These are phyloP conservation scores for Torulaspora pretoriensis DNA, from an alignment of 1,139 yeast genomes.

Conservation along the genomic window DNA sequence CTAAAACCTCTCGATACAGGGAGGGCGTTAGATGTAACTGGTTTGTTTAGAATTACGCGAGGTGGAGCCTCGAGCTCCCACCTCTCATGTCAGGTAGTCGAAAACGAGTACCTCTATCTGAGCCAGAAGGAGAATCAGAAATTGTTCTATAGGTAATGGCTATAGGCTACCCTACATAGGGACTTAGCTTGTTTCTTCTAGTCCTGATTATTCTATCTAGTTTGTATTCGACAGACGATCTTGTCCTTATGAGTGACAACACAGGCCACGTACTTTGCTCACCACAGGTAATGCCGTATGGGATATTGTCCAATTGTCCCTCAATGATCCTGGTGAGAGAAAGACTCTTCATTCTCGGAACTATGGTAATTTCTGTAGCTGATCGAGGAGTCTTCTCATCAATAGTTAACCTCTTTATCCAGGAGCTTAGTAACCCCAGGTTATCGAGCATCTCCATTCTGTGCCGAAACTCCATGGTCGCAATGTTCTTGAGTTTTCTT, in stretches of 20 bases:
- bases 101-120: constrained; percentile 62
- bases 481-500: constrained; percentile 38
- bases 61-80: constrained; percentile 45
- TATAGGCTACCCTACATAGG: constrained; percentile 8
- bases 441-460: constrained; percentile 75
- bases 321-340: constrained; percentile 62
- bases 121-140: constrained; percentile 50
- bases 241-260: constrained; percentile 75
- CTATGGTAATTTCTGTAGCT: constrained; percentile 78
- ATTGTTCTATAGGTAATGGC: constrained; percentile 39
- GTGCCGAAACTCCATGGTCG: constrained; percentile 72
- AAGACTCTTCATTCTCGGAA: constrained; percentile 75
- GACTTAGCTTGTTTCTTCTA: constrained; percentile 40
- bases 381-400: constrained; percentile 83
- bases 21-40: constrained; percentile 78
- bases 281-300: constrained; percentile 88
- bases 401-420: constrained; percentile 70
- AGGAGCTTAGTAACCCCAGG: constrained; percentile 67
- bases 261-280: constrained; percentile 94
- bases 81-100: constrained; percentile 39
- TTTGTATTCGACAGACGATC: constrained; percentile 88
- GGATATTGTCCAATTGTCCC: constrained; percentile 62
- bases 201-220: constrained; percentile 53
- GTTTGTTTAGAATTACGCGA: constrained; percentile 53
- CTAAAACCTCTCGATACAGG: constrained; percentile 72